Base-by-base conservation (phyloP, 225 moss, liverwort and hornwort genomes). In the Marchantia polymorpha region DNA sequence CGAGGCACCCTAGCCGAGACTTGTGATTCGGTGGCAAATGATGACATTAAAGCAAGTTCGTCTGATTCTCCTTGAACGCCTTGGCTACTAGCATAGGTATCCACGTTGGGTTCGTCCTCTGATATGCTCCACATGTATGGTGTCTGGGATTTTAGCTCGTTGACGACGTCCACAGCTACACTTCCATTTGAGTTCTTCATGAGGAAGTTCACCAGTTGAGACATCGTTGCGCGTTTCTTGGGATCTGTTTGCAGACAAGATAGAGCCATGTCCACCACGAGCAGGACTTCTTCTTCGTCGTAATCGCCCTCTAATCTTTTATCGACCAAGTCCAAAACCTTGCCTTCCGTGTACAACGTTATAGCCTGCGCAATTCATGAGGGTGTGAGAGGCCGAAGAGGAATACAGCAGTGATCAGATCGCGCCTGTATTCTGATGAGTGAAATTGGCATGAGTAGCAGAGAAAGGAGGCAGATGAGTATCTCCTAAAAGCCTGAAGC, bases 161-260 rank as follows among this genome's bases (percentile, higher is more conserved):
- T 58, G 30, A 54, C 75, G 52, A 77, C 77, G 27, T 56, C 70
- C 70, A 53, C 6, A 30, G 61, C 72, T 7, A 80, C 80, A 26
- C 75, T 80, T 60, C 54, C 56, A 17, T 80, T 39, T 39, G 39
- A 39, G 39, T 39, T 46, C 66, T 74, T 52, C 69, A 69, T 61
- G 20, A 85, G 55, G 66, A 61, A 69, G 26, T 19, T 74, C 23
- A 85, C 81, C 29, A 82, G 52, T 51, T 82, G 56, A 19, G 81
- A 63, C 85, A 85, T 85, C 4, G 68, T 60, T 65, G 85, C 82
- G 23, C 81, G 78, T 9, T 56, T 69, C 66, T 31, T 61, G 20
- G 63, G 73, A 14, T 79, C 56, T 5, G 27, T 7, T 0, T 68
- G 72, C 14, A 78, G 59, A 19, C 85, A 85, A 46, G 47, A 30